Evolutionary conservation across 345 rosid species (phyloP), one percentile per base, ranked within the genome.

Genomic region (Eucalyptus globulus): DNA sequence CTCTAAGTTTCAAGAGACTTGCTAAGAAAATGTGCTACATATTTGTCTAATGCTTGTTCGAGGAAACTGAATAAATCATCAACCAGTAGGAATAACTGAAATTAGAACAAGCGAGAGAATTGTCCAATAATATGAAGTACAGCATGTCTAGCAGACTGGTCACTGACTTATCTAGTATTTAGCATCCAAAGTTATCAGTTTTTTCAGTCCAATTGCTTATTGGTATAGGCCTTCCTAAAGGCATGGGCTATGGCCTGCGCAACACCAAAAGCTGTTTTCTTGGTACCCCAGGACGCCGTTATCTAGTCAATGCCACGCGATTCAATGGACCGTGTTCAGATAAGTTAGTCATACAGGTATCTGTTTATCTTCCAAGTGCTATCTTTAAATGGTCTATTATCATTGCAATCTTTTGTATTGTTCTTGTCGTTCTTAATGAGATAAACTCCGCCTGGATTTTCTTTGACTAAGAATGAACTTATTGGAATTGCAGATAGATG

Each of bases 301-400:
- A 96, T 90, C 90, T 96, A 89, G 98, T 98, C 31, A 96, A 93
- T 43, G 99, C 99, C 83, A 98, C 97, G 2, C 95, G 90, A 92
- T 97, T 98, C 89, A 93, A 88, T 88, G 99, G 99, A 65, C 99
- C 99, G 6, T 98, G 99, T 93, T 93, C 92, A 54, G 97, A 94
- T 86, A 94, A 86, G 87, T 91, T 97, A 90, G 88, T 95, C 88
- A 92, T 98, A 89, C 99, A 97, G 98, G 99, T 98, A 92, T 88
- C 58, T 80, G 49, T 62, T 15, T 37, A 37, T 31, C 60, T 27
- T 12, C 45, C 65, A 50, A 53, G 85, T 76, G 29, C 85, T 76
- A 76, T 76, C 85, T 69, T 67, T 24, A 40, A 40, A 76, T 76
- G 29, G 40, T 11, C 85, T 44, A 40, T 76, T 76, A 40, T 40